These are phyloP conservation scores for Puccinia triticina DNA, from an alignment of 1,284 basidiomycete genomes.

Conservation along the genomic window DNA sequence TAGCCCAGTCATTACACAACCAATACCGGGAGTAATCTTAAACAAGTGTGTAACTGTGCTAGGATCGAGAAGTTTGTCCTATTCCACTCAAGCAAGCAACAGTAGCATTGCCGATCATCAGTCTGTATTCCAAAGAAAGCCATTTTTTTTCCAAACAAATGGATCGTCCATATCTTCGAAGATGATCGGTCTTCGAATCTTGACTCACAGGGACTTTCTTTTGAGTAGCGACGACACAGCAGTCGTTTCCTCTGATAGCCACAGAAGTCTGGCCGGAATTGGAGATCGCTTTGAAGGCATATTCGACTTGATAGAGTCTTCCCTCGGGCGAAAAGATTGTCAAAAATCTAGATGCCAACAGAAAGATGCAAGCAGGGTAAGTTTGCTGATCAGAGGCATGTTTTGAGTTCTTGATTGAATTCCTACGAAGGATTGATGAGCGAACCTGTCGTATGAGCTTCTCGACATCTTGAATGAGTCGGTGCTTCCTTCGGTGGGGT, in stretches of 20 bases:
- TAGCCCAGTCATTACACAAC: constrained; percentile 95
- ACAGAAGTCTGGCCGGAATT: constrained; percentile 93
- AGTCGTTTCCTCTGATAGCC: constrained; percentile 89
- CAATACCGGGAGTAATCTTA: constrained; percentile 93
- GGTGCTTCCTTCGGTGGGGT: neutral
- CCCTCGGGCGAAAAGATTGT: constrained; percentile 64
- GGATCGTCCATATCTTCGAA: neutral
- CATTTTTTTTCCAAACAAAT: neutral
- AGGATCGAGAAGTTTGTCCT: constrained; percentile 98
- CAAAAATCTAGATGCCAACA: constrained; percentile 57
- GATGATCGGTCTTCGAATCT: neutral
- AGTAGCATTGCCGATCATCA: neutral
- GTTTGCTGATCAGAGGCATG: neutral
- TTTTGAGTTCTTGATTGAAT: neutral
- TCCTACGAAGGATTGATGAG: neutral
- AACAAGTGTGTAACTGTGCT: constrained; percentile 93
- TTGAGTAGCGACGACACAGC: constrained; percentile 92
- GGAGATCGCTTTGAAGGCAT: constrained; percentile 99
- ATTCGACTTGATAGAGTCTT: constrained; percentile 88
- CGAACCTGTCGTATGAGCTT: constrained; percentile 26
- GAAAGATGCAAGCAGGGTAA: neutral
- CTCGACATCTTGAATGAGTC: neutral
- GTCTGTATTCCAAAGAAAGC: neutral
- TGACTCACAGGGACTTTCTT: constrained; percentile 87
- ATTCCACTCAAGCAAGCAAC: constrained; percentile 20